These are phyloP conservation scores for Acephala macrosclerotiorum DNA, from an alignment of 2,329 filamentous ascomycete genomes.

Conservation along the genomic window DNA sequence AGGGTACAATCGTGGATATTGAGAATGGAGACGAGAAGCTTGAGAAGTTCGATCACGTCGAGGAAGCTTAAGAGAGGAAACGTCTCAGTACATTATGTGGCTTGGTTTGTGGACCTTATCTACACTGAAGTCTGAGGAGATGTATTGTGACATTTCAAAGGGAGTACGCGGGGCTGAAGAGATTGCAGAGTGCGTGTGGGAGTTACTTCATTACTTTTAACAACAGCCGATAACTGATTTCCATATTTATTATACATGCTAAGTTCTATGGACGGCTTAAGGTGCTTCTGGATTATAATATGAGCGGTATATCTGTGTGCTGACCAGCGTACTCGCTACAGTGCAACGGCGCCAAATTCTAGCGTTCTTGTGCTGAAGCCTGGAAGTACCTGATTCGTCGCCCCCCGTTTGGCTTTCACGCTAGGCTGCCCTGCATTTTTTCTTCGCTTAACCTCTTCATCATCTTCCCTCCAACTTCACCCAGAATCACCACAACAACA, in stretches of 20 bases:
- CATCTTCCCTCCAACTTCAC: neutral
- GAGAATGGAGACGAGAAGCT: conserved; percentile 12
- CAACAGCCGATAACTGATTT: too few relatives aligned
- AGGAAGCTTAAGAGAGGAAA: conserved; percentile 3
- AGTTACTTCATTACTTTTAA: too few relatives aligned
- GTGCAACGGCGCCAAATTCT: neutral
- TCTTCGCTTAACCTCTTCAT: neutral
- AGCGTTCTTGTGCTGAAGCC: too few relatives aligned
- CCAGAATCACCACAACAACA: neutral
- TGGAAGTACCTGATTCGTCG: neutral
- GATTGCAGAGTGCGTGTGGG: too few relatives aligned
- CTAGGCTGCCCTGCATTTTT: neutral
- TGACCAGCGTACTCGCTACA: too few relatives aligned
- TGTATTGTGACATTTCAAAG: neutral
- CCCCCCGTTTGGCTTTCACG: neutral
- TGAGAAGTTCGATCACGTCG: neutral
- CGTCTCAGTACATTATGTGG: neutral
- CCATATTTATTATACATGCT: too few relatives aligned
- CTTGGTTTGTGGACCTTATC: too few relatives aligned
- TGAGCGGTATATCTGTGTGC: too few relatives aligned
- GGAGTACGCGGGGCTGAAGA: neutral
- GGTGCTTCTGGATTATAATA: too few relatives aligned
- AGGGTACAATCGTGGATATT: neutral
- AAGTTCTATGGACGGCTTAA: too few relatives aligned
- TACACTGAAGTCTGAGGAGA: neutral